Evolutionary conservation across 306 rosid genomes (phyloP).

Genomic region (Rosa multiflora): DNA sequence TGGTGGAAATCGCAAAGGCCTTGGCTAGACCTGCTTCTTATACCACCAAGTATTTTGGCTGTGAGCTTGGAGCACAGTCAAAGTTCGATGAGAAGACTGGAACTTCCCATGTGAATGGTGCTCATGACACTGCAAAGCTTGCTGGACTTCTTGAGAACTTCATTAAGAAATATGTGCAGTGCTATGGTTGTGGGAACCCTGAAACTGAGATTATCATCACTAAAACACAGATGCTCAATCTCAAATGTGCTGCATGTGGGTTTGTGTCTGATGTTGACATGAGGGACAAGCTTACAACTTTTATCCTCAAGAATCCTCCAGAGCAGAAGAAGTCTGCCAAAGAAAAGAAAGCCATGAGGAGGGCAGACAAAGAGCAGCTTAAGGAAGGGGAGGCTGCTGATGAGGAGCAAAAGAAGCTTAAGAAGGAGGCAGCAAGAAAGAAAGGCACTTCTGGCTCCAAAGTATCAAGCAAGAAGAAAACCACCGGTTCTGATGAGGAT

Average conservation of each 20-base stretch:
- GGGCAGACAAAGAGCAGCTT: slow-evolving; percentile 78
- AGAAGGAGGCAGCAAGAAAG: slow-evolving; percentile 60
- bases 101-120: slow-evolving; percentile 68
- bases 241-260: slow-evolving; percentile 88
- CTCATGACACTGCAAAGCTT: slow-evolving; percentile 75
- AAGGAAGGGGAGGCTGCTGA: slow-evolving; percentile 82
- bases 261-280: slow-evolving; percentile 74
- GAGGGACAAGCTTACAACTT: slow-evolving; percentile 80
- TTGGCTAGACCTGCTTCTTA: slow-evolving; percentile 78
- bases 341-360: slow-evolving; percentile 79
- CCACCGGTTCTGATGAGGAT: slow-evolving; percentile 63
- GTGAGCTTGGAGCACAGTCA: slow-evolving; percentile 87
- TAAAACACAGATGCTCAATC: slow-evolving; percentile 63
- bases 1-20: slow-evolving; percentile 88
- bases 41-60: slow-evolving; percentile 75
- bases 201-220: slow-evolving; percentile 77
- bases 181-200: slow-evolving; percentile 82
- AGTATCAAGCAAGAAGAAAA: slow-evolving; percentile 50
- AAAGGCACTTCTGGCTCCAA: slow-evolving; percentile 50
- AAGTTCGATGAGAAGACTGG: slow-evolving; percentile 83
- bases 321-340: slow-evolving; percentile 67
- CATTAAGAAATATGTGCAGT: slow-evolving; percentile 81
- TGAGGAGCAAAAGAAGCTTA: slow-evolving; percentile 62
- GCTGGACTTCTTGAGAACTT: slow-evolving; percentile 81
- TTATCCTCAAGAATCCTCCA: slow-evolving; percentile 77